Evolutionary conservation across 345 rosid genomes (phyloP).

Genomic region (Aegle marmelos): DNA sequence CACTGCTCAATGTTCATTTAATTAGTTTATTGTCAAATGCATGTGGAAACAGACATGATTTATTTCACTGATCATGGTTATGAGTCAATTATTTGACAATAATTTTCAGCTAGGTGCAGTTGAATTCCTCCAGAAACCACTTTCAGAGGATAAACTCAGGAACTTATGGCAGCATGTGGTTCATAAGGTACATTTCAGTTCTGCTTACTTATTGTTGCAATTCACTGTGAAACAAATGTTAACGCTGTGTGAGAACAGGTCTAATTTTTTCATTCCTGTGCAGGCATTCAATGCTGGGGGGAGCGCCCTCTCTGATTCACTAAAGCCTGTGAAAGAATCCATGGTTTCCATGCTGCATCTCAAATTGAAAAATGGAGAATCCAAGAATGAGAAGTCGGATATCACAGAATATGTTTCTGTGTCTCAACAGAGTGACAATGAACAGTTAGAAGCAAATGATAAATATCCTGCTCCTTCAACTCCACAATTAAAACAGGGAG

Average conservation of each 20-base stretch:
- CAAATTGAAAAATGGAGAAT: constrained; percentile 31
- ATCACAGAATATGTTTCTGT: constrained; percentile 28
- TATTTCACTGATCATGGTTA: not conserved
- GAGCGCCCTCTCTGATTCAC: constrained; percentile 44
- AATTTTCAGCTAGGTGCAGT: constrained; percentile 90
- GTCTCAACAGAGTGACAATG: constrained; percentile 31
- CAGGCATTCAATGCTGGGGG: constrained; percentile 82
- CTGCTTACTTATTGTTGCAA: not conserved
- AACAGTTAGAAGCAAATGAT: constrained; percentile 38
- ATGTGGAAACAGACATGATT: too few species aligned
- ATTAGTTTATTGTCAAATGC: not conserved
- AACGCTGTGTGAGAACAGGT: not conserved
- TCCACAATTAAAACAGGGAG: constrained; percentile 65
- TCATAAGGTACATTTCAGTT: constrained; percentile 58
- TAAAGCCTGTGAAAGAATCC: constrained; percentile 73
- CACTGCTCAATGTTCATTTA: not conserved
- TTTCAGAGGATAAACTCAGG: constrained; percentile 73
- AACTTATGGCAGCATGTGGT: constrained; percentile 98
- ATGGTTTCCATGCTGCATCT: constrained; percentile 57
- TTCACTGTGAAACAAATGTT: not conserved
- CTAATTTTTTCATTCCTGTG: constrained; percentile 26
- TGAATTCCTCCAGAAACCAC: constrained; percentile 87
- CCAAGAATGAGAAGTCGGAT: constrained; percentile 19
- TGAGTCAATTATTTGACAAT: constrained; percentile 21
- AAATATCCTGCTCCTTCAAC: constrained; percentile 82